These are phyloP conservation scores for Grammothele lineata DNA, from an alignment of 768 basidiomycete genomes.

Conservation along the genomic window DNA sequence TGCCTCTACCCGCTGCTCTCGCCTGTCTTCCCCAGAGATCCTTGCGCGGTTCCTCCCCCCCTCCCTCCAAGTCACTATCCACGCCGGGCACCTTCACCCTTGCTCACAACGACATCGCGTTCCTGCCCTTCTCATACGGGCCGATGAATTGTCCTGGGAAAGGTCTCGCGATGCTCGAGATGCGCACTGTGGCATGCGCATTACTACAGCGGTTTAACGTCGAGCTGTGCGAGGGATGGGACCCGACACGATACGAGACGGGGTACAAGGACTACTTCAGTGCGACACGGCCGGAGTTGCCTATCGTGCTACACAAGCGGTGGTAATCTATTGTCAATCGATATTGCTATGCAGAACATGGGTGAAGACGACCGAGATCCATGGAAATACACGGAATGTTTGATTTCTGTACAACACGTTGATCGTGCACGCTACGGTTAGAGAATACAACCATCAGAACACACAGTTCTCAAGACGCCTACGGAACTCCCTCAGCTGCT, in stretches of 20 bases:
- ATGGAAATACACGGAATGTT: too few relatives aligned
- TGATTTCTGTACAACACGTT: too few relatives aligned
- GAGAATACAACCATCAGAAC: too few relatives aligned
- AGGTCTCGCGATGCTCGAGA: conserved; percentile 36
- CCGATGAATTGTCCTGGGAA: conserved; percentile 51
- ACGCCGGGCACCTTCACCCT: background rate
- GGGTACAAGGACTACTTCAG: conserved; percentile 27
- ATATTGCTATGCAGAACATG: too few relatives aligned
- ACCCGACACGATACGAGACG: conserved; percentile 23
- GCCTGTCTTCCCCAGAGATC: background rate
- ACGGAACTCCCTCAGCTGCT: too few relatives aligned
- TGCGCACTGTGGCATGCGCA: conserved; percentile 27
- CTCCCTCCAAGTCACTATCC: too few relatives aligned
- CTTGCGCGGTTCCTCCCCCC: too few relatives aligned
- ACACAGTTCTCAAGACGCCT: too few relatives aligned
- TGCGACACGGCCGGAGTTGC: conserved; percentile 22
- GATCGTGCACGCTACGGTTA: too few relatives aligned
- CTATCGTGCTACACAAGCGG: conserved; percentile 3
- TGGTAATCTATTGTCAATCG: too few relatives aligned
- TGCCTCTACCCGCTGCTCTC: background rate
- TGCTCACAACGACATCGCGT: conserved; percentile 28
- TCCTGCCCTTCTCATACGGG: conserved; percentile 42
- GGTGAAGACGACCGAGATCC: too few relatives aligned
- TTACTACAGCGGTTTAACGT: conserved; percentile 32
- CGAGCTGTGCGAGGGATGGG: conserved; percentile 25